These are phyloP conservation scores for Hirschioporus abietinus DNA, from an alignment of 768 basidiomycete species.

Conservation along the genomic window DNA sequence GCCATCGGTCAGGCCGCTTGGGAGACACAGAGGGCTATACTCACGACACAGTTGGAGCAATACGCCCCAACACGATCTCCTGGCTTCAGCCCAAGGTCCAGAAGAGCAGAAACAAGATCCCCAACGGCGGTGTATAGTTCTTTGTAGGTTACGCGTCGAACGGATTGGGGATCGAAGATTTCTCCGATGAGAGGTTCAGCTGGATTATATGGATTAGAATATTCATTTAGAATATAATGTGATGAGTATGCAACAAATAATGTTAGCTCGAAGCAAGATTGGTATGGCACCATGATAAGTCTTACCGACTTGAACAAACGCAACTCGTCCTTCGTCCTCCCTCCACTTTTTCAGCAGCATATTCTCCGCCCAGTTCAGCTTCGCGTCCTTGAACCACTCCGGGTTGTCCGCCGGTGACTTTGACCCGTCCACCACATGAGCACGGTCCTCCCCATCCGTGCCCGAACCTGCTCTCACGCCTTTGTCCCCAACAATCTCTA, in stretches of 20 bases:
- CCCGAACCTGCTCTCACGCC: constrained; percentile 23
- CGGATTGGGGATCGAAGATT: constrained; percentile 30
- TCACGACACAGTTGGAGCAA: constrained; percentile 71
- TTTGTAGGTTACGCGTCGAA: constrained; percentile 47
- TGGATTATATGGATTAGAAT: constrained; percentile 23
- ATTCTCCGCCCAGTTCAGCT: constrained; percentile 79
- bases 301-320: not conserved
- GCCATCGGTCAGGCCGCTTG: constrained; percentile 11
- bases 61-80: constrained; percentile 77
- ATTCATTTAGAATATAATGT: not conserved
- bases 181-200: constrained; percentile 56
- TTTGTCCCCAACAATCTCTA: constrained; percentile 56
- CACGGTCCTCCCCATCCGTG: no score
- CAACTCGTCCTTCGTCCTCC: not conserved
- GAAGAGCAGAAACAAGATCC: constrained; percentile 52
- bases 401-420: constrained; percentile 58
- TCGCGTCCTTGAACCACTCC: constrained; percentile 62
- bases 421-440: constrained; percentile 48
- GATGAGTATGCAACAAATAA: constrained; percentile 66
- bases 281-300: constrained; percentile 31
- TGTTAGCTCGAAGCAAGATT: constrained; percentile 53
- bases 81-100: constrained; percentile 44
- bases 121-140: constrained; percentile 54
- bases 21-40: constrained; percentile 21
- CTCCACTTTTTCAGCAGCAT: constrained; percentile 37